Conservation (phyloP, 1,139 yeast species). For the Groenewaldozyma sp. region DNA sequence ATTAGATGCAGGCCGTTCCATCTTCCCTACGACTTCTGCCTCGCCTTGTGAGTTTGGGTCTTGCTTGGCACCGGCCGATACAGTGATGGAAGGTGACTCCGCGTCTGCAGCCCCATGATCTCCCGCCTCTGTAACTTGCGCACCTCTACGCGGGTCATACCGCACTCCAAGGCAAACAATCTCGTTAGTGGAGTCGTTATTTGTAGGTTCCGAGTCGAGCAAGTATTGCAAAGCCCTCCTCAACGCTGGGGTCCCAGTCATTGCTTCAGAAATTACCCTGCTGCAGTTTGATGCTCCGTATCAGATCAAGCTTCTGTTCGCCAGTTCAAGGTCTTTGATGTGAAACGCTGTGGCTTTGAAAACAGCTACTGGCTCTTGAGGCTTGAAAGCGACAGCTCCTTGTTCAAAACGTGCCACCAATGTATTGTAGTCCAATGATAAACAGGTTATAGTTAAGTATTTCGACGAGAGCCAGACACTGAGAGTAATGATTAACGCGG, state of each 20-base stretch:
- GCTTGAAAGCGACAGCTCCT: too few relatives aligned
- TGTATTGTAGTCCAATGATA: too few relatives aligned
- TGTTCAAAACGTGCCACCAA: too few relatives aligned
- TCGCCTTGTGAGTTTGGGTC: background rate
- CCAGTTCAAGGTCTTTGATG: too few relatives aligned
- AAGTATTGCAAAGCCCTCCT: conserved; percentile 33
- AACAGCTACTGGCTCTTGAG: too few relatives aligned
- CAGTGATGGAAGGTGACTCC: conserved; percentile 6
- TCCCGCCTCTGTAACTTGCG: background rate
- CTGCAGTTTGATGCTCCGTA: too few relatives aligned
- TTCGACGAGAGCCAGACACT: too few relatives aligned
- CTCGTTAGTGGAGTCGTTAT: conserved; percentile 32
- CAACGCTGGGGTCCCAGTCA: conserved; percentile 9
- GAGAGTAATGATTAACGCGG: too few relatives aligned
- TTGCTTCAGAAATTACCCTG: background rate
- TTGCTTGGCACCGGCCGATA: background rate
- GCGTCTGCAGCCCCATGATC: conserved; percentile 1
- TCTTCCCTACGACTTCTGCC: background rate
- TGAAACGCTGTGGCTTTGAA: too few relatives aligned
- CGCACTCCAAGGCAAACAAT: conserved; percentile 36
- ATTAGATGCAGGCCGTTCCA: background rate
- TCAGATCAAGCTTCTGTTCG: too few relatives aligned
- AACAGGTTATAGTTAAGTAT: too few relatives aligned
- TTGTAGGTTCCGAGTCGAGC: conserved; percentile 37
- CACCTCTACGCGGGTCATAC: conserved; percentile 24